Evolutionary conservation across 169 alveolate species (phyloP), one percentile per base, ranked within the genome.

Genomic region (Cyclospora cayetanensis): DNA sequence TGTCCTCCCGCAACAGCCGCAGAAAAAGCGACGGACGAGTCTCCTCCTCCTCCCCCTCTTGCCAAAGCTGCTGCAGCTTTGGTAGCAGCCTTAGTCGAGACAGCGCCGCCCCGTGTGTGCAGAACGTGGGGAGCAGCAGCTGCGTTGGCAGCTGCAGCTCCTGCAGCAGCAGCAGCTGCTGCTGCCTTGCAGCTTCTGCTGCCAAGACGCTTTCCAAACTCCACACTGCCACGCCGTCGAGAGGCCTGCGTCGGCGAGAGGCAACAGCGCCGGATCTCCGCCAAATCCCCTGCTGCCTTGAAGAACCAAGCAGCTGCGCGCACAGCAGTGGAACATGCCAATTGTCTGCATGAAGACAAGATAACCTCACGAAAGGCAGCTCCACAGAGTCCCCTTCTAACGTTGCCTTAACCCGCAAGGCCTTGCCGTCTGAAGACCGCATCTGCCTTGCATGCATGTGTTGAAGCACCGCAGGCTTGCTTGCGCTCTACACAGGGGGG

Each of bases 281-380:
- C 87, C 2, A 68, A 34, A 7, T 76, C 87, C 27, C 68, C 50
- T 1, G 42, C 4, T 43, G 46, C 87, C 46, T 46, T 76, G 2
- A 76, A 43, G 66, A 39, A 5, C 87, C 87, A 76, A 9, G 87
- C 87, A 76, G 41, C 87, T 76, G 68, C 41, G 43, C 66, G 43
- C 87, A 76, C 86, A 42, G 68, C 86, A 76, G 86, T n/a, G n/a
- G n/a, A n/a, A n/a, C n/a, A n/a, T n/a, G n/a, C n/a, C n/a, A n/a
- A n/a, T n/a, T n/a, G n/a, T n/a, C n/a, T n/a, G n/a, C n/a, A n/a
- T n/a, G n/a, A n/a, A n/a, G n/a, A n/a, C n/a, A n/a, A n/a, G n/a
- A n/a, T n/a, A n/a, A n/a, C n/a, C n/a, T n/a, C n/a, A n/a, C n/a
- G n/a, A n/a, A n/a, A n/a, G n/a, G n/a, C n/a, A n/a, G n/a, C n/a